Percentiles rank a stretch among this genome's conserved stretches.
phyloP scores from a whole-genome alignment of 768 basidiomycete species.

The Lactarius tabidus region DNA sequence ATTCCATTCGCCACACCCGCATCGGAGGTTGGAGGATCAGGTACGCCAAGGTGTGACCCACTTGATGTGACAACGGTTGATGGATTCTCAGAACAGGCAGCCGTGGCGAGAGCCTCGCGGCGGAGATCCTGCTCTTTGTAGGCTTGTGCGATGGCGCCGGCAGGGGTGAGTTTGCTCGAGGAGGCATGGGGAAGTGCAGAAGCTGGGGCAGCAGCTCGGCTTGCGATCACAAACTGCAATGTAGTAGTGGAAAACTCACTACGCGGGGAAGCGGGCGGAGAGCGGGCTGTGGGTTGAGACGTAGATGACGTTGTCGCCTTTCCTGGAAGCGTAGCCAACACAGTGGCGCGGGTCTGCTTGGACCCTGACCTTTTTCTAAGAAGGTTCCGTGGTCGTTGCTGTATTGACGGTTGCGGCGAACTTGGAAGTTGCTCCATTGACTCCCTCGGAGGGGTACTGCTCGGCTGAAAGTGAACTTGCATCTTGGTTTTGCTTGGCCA shows the following conservation, averaged over 20 bases:
- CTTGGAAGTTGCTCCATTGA: constrained; percentile 3
- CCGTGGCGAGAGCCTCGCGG: constrained; percentile 22
- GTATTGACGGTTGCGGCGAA: background rate
- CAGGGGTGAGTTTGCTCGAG: constrained; percentile 25
- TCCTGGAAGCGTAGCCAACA: background rate
- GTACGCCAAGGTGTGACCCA: background rate
- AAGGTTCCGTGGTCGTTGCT: constrained; percentile 13
- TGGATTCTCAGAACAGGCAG: constrained; percentile 13
- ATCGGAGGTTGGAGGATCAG: background rate
- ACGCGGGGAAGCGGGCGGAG: constrained; percentile 2
- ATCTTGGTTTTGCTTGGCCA: constrained; percentile 16
- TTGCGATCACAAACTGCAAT: constrained; percentile 15
- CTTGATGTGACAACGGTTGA: background rate
- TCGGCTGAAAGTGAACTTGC: background rate
- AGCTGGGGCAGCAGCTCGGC: background rate
- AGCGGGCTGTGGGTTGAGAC: background rate
- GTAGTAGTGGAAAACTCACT: constrained; percentile 2
- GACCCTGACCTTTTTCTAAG: constrained; percentile 12
- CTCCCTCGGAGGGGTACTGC: background rate
- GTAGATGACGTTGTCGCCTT: constrained; percentile 8
- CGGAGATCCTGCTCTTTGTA: constrained; percentile 25
- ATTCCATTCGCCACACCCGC: background rate
- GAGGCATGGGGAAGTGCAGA: constrained; percentile 5
- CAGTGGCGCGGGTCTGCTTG: background rate
- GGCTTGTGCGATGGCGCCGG: constrained; percentile 23